These are phyloP conservation scores for Calocybe gambosa DNA, from an alignment of 1,284 basidiomycete genomes.

Conservation along the genomic window DNA sequence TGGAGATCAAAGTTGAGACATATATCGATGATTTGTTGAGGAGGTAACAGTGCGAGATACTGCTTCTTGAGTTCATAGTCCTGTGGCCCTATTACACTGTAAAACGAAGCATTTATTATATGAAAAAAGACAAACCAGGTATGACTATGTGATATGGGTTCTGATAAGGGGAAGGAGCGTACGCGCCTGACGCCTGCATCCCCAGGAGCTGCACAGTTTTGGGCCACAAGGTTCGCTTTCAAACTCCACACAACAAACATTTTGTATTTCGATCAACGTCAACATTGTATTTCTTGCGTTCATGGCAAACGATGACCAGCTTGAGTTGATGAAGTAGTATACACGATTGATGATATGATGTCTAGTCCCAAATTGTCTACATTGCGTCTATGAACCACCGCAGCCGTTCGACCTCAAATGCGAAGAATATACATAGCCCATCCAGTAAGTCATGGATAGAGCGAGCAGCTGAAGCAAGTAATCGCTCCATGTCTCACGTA, in stretches of 20 bases:
- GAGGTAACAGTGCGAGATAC: slow-evolving; percentile 60
- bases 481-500: neutral
- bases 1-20: slow-evolving; percentile 66
- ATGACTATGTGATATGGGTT: slow-evolving; percentile 27
- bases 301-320: no score
- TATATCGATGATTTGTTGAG: slow-evolving; percentile 67
- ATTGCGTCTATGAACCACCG: no score
- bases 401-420: no score
- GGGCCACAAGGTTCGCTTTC: slow-evolving; percentile 42
- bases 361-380: no score
- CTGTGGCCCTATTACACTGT: slow-evolving; percentile 25
- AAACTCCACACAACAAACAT: slow-evolving; percentile 20
- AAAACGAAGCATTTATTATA: neutral
- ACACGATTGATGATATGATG: no score
- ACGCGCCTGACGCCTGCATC: slow-evolving; percentile 37
- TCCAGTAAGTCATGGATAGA: no score
- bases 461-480: no score
- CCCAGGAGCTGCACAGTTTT: slow-evolving; percentile 52
- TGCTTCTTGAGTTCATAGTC: slow-evolving; percentile 59
- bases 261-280: neutral
- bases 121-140: slow-evolving; percentile 22
- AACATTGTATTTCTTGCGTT: neutral
- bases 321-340: no score
- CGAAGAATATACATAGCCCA: no score
- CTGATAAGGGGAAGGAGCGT: slow-evolving; percentile 27